Base-by-base conservation (phyloP, 140 eudicot genomes). In the Senecio squalidus region DNA sequence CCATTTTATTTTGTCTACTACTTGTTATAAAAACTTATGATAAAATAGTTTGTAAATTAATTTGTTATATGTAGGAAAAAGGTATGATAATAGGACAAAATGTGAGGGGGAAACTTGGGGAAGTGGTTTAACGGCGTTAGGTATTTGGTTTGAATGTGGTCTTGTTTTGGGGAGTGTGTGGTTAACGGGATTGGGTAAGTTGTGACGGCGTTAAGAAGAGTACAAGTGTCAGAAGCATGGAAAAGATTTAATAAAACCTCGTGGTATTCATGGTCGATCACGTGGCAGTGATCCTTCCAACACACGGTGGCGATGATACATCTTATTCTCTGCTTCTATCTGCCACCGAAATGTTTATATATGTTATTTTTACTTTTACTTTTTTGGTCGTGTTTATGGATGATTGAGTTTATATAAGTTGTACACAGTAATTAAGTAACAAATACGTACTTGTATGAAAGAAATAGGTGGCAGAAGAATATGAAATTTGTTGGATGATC, bases 61-160 rank as follows among this genome's bases (percentile, higher is more conserved):
- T 9, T 4, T 30, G 9, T 30, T 30, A 30, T 70, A 58, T 24
- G 58, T 52, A 58, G 68, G n/a, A 9, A 38, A 26, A 36, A 28
- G 67, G 48, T 18, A 54, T 10, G 9, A 43, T 58, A 28, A 41
- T 38, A 53, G 27, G 65, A 60, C 69, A 60, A 76, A 56, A 54
- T 31, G 78, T 55, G 84, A 74, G 46, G 78, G 58, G 80, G 76
- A 78, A 58, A 62, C 70, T 55, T 63, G 76, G 63, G 25, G 9
- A 46, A 23, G 81, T 23, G 22, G 2, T n/a, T 11, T 65, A 60
- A 71, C 74, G 70, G 62, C 74, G 77, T 70, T 10, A 59, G 0
- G 14, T 4, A n/a, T 70, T 27, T 17, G 10, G 64, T 58, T 67
- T 18, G 79, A 67, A 74, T 52, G 31, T 21, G 1, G 79, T n/a